A percentile compares a stretch with the other conserved stretches of the same genome.
phyloP scores from a whole-genome alignment of 768 basidiomycete genomes.

The Cubamyces lactineus region DNA sequence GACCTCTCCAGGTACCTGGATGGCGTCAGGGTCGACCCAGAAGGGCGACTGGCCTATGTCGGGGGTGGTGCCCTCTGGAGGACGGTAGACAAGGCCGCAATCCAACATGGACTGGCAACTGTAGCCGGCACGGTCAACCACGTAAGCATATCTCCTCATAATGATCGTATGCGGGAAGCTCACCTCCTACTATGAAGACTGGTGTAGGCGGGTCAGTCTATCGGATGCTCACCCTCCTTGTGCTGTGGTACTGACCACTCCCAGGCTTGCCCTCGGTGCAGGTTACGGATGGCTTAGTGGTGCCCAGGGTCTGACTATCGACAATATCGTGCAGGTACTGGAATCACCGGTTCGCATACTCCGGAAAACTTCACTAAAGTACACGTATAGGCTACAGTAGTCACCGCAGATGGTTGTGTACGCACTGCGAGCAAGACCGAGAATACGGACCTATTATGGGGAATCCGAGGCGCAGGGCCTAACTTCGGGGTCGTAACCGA shows the following conservation, averaged over 20 bases:
- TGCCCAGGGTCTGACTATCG: conserved; percentile 46
- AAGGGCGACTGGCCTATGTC: conserved; percentile 44
- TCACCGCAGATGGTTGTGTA: conserved; percentile 47
- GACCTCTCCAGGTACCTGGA: conserved; percentile 50
- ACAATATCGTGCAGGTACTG: conserved; percentile 45
- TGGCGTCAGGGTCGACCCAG: conserved; percentile 42
- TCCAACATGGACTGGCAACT: conserved; percentile 50
- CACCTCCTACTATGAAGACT: conserved; percentile 40
- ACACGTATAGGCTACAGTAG: conserved; percentile 44
- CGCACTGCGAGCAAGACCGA: conserved; percentile 34
- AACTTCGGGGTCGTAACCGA: conserved; percentile 63
- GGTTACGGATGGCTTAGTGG: conserved; percentile 56
- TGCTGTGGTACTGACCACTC: background rate
- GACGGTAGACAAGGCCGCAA: conserved; percentile 47
- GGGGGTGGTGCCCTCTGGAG: conserved; percentile 53
- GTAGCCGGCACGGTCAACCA: conserved; percentile 53
- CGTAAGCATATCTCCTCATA: conserved; percentile 34
- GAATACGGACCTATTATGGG: conserved; percentile 53
- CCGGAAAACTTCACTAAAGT: conserved; percentile 19
- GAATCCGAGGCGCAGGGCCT: conserved; percentile 53
- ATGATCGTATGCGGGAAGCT: background rate
- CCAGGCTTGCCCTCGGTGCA: conserved; percentile 54
- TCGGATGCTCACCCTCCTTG: background rate
- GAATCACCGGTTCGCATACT: conserved; percentile 18
- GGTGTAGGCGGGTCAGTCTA: conserved; percentile 51